Evolutionary conservation across 2,329 filamentous ascomycete species (phyloP).

Genomic region (Penicillium expansum): DNA sequence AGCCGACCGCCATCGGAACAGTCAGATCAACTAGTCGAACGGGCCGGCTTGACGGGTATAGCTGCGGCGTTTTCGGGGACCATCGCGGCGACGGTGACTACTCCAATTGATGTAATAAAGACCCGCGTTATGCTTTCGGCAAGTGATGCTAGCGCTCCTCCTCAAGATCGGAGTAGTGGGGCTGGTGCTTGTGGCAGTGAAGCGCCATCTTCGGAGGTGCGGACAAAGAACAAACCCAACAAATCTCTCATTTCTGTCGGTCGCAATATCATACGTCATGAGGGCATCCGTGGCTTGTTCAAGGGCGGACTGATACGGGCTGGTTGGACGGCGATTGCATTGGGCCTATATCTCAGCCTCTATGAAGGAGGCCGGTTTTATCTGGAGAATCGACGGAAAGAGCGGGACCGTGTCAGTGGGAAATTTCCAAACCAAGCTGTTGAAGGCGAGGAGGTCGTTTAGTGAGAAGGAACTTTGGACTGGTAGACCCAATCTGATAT

Average conservation of each 20-base stretch:
- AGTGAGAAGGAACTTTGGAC: background rate
- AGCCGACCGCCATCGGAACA: conserved; percentile 8
- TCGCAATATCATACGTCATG: conserved; percentile 61
- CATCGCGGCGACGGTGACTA: conserved; percentile 76
- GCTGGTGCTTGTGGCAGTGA: background rate
- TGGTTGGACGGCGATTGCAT: conserved; percentile 78
- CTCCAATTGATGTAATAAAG: conserved; percentile 85
- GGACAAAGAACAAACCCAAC: conserved; percentile 26
- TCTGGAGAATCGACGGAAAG: conserved; percentile 38
- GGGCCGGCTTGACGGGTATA: conserved; percentile 66
- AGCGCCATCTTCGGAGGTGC: background rate
- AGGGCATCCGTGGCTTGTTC: conserved; percentile 72
- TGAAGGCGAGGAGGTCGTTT: conserved; percentile 7
- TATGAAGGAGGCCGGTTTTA: conserved; percentile 77
- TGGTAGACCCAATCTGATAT: too few relatives aligned
- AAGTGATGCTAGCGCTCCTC: conserved; percentile 24
- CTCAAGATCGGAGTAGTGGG: background rate
- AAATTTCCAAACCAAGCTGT: background rate
- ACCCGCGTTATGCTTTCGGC: conserved; percentile 81
- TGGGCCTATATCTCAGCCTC: conserved; percentile 78
- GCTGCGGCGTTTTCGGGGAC: conserved; percentile 73
- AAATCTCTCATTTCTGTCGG: conserved; percentile 58
- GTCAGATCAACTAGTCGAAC: conserved; percentile 55
- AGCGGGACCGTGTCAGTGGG: conserved; percentile 11
- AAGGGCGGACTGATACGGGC: conserved; percentile 67